Base-by-base conservation (phyloP, 805 yeast species). In the Maudiozyma pseudohumilis region DNA sequence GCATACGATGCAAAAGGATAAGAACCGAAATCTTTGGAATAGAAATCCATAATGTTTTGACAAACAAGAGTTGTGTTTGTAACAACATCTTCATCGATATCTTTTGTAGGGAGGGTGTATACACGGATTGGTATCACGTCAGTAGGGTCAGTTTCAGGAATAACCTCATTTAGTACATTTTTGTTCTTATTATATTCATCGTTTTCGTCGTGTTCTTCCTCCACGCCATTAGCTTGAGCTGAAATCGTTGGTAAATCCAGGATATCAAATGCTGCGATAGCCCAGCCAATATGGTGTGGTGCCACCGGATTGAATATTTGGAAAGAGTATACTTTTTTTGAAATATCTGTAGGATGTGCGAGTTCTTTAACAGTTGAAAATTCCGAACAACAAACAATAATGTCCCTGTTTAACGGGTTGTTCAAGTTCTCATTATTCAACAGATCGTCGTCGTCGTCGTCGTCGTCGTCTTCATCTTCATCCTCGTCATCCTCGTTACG, bases 221-320 rank as follows among this genome's bases (percentile, higher is more conserved):
- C 59, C 10, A 46, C 30, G 3, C 35, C 29, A 4, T 47, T 52
- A n/a, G 43, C 46, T 13, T 35, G 37, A 10, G 41, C 32, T 3
- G 44, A 32, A 3, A 56, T 29, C n/a, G 49, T 40, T 2, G 63
- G 63, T 21, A 58, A 34, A n/a, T 40, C 46, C 53, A 63, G 21
- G 61, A 73, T 72, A 29, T 78, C 77, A 56, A 89, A 92, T 2
- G 95, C 80, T 0, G 97, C 98, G 4, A 87, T 74, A 0, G 95
- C 88, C 79, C 94, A 92, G 0, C 97, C 97, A 16, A 92, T 68
- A 58, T 89, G 96, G 48, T 88, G 96, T 1, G 98, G 85, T 26
- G 94, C 80, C 1, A 86, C 81, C 1, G 97, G 95, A 39, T 79
- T 83, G 52, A 78, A 79, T 7, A 84, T 64, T 12, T 79, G 75